Evolutionary conservation across 2,329 filamentous ascomycete species (phyloP), one percentile per base, ranked within the genome.

Genomic region (Ophiostoma quercus): DNA sequence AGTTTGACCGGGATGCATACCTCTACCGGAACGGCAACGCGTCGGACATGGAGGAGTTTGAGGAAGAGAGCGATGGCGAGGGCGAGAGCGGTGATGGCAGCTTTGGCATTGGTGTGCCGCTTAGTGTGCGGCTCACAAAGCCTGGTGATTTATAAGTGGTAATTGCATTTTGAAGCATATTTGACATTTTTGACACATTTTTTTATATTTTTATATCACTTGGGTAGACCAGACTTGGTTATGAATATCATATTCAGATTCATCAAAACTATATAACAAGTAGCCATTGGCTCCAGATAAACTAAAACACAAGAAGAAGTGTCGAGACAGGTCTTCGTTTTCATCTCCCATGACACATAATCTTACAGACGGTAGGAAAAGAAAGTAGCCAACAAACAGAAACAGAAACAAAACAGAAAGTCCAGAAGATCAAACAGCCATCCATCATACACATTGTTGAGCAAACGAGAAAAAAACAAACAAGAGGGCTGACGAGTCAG

Each of bases 1-100:
- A 90, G 77, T 86, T 83, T 72, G 85, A 82, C 62, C 80, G 82
- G 11, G 83, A 86, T 69, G 77, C 85, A 1, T 88, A 88, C 75
- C 78, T 80, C 43, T 88, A 84, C 75, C 81, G 83, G 62, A 85
- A 80, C 25, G 78, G 78, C 32, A 84, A 86, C 68, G 84, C 83
- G 9, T 86, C 85, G 2, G 84, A 86, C 73, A 78, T 83, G 8
- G 84, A 87, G 74, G 84, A 87, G 73, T 86, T 82, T 69, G 83
- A 83, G 69, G 76, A 82, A 25, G 76, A 77, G 7, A 75, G 82
- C 25, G 75, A 32, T 77, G 79, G 78, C 47, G 70, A 76, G 62
- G 73, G 39, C 39, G 39, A 41, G 39, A 14, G 62, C 34, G 34
- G 12, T 5, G 51, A 62, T 25, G 57, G 57, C 57, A 62, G 25